Evolutionary conservation across 139 green algal species (phyloP).

Genomic region (Eudorina sp.): DNA sequence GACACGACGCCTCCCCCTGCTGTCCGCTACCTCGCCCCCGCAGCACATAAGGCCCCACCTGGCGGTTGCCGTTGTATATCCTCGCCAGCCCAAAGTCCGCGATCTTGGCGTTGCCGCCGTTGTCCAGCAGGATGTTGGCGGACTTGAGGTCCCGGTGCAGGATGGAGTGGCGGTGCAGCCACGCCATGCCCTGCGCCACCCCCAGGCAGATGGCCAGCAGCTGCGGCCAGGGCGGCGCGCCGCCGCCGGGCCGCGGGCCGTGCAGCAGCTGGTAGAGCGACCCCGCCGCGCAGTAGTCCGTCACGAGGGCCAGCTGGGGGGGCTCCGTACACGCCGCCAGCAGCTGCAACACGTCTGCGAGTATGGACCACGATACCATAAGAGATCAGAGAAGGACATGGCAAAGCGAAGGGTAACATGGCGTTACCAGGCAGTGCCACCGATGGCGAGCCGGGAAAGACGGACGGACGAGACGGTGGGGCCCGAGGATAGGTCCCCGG

Average conservation of each 20-base stretch:
- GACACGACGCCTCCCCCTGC: no score
- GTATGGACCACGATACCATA: no score
- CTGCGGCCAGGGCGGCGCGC: conserved; percentile 28
- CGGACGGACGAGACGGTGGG: no score
- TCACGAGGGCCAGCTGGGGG: conserved; percentile 69
- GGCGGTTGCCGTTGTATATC: conserved; percentile 14
- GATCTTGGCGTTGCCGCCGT: conserved; percentile 27
- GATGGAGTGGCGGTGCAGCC: conserved; percentile 70
- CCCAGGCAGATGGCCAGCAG: conserved; percentile 68
- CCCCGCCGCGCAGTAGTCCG: conserved; percentile 63
- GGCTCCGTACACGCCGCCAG: conserved; percentile 66
- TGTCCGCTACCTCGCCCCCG: no score
- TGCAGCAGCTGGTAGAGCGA: conserved; percentile 66
- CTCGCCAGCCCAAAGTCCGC: conserved; percentile 44
- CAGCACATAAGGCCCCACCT: no score
- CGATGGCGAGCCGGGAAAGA: no score
- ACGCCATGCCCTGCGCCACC: conserved; percentile 72
- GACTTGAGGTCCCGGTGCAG: conserved; percentile 75
- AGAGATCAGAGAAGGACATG: not conserved
- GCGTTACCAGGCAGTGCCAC: no score
- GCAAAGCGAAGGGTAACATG: no score
- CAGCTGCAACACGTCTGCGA: conserved; percentile 67
- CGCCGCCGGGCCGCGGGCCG: not conserved
- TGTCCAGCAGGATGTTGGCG: conserved; percentile 80
- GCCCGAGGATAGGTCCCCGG: no score